phyloP scores from a whole-genome alignment of 1,284 basidiomycete species.

The Leccinum colubrinum region DNA sequence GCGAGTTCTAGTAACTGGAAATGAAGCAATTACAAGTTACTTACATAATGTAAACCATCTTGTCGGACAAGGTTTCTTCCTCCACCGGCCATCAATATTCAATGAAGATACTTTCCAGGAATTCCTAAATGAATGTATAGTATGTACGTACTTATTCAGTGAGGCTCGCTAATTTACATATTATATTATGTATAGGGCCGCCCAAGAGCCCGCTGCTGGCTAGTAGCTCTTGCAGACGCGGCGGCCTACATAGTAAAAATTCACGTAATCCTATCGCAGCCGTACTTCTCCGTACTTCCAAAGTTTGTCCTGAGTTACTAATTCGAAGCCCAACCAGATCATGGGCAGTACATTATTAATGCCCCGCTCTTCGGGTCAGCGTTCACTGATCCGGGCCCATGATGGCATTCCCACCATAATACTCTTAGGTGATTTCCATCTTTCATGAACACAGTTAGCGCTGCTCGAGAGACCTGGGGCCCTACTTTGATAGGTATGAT shows the following conservation, averaged over 20 bases:
- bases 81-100: not conserved
- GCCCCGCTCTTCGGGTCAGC: too few relatives aligned
- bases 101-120: too few relatives aligned
- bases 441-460: not conserved
- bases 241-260: too few relatives aligned
- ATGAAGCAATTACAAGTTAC: not conserved
- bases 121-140: not conserved
- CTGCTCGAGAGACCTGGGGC: not conserved
- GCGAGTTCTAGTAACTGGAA: not conserved
- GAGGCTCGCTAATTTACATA: not conserved
- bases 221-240: too few relatives aligned
- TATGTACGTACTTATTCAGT: too few relatives aligned
- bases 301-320: too few relatives aligned
- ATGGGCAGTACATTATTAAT: too few relatives aligned
- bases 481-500: constrained; percentile 12
- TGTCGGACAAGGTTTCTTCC: not conserved
- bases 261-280: too few relatives aligned
- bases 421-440: not conserved
- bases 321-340: too few relatives aligned
- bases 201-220: not conserved
- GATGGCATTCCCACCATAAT: not conserved
- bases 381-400: not conserved
- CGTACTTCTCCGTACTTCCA: too few relatives aligned
- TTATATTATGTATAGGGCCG: too few relatives aligned
- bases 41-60: not conserved